Base-by-base conservation (phyloP, 352 stramenopile genomes). In the Globisporangium nodosum region DNA sequence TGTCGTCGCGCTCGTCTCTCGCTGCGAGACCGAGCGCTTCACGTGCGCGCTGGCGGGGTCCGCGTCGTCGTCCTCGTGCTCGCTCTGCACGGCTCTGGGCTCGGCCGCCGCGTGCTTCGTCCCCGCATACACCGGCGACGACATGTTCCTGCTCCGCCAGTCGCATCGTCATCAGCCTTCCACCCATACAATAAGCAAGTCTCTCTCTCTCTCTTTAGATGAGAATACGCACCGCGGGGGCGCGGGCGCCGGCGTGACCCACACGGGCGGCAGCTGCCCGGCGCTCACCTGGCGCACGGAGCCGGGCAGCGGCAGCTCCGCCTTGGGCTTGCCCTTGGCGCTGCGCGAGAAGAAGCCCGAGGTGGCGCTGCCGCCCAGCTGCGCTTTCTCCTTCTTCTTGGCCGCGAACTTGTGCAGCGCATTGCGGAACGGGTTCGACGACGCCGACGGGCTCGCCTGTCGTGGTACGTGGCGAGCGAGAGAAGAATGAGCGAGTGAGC, bases 341-440 rank as follows among this genome's bases (percentile, higher is more conserved):
- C 55, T 58, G 9, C 81, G 68, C 3, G 79, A 87, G 56, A 93
- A 93, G 61, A 93, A 93, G 16, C 84, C 69, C 5, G 73, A 81
- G 2, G 80, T 82, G 7, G 76, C 74, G 16, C 63, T 69, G 54
- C 70, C 82, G 46, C 64, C 60, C 13, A 87, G 52, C 46, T 58
- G 58, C 18, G 76, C 65, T 30, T 88, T 68, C 58, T 93, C 88
- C 52, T 91, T 85, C 67, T 91, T 93, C 56, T 86, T 76, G n/a
- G 24, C 11, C 13, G 64, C 54, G 49, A 93, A 88, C 54, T 93
- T 93, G 68, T 93, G 80, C 52, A 93, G 66, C 48, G 79, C 84
- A 54, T 76, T 87, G 56, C 82, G 82, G 56, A 93, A 91, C 43
- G 77, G 75, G 57, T 89, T 91, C 11, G 77, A 83, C 40, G 76